A percentile compares a stretch with the other conserved stretches of the same genome.
Evolutionary conservation across 1,284 basidiomycete genomes (phyloP).

Genomic region (Bjerkandera adusta): DNA sequence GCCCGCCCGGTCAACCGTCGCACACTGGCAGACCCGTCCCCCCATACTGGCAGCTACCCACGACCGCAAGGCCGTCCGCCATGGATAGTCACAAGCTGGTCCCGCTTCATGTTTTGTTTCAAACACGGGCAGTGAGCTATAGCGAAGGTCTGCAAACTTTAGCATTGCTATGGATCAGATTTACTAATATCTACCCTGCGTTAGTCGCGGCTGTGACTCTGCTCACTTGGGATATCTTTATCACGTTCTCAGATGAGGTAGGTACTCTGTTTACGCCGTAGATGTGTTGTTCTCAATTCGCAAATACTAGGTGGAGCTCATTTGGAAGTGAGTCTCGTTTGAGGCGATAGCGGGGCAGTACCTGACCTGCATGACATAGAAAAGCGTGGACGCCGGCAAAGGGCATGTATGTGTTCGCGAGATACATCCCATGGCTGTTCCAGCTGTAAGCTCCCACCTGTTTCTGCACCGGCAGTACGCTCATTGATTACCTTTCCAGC

Average conservation of each 20-base stretch:
- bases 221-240: conserved; percentile 17
- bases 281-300: background rate
- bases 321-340: conserved; percentile 15
- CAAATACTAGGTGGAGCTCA: conserved; percentile 14
- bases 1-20: too few species aligned
- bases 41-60: too few species aligned
- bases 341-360: background rate
- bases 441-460: conserved; percentile 19
- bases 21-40: too few species aligned
- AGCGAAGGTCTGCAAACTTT: conserved; percentile 12
- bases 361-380: background rate
- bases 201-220: conserved; percentile 16
- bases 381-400: conserved; percentile 24
- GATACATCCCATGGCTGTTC: conserved; percentile 25
- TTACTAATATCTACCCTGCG: background rate
- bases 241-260: conserved; percentile 16
- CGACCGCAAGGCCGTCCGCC: too few species aligned
- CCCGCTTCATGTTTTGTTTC: too few species aligned
- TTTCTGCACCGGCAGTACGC: background rate
- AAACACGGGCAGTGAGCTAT: conserved; percentile 13
- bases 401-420: conserved; percentile 21
- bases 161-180: background rate
- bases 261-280: background rate
- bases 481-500: conserved; percentile 6
- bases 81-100: too few species aligned